phyloP scores from a whole-genome alignment of 202 grass and related monocot species.

The Sporobolus alterniflorus region DNA sequence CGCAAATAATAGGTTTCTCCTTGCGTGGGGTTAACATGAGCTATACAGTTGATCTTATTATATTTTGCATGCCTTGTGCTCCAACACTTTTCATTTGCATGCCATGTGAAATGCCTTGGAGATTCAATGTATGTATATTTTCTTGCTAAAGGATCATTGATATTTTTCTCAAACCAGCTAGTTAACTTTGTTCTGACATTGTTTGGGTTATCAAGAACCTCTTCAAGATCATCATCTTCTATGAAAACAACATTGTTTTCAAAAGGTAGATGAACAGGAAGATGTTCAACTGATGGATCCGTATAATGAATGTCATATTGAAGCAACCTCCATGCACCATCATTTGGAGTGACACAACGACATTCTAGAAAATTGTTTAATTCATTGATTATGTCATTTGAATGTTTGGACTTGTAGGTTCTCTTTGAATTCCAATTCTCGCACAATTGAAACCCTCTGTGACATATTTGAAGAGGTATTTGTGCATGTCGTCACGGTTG shows the following conservation, averaged over 20 bases:
- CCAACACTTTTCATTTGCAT: not conserved
- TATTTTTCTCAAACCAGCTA: not conserved
- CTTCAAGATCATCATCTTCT: not conserved
- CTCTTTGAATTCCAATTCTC: too few relatives aligned
- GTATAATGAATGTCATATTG: constrained; percentile 11
- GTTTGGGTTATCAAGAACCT: not conserved
- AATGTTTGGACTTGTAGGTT: too few relatives aligned
- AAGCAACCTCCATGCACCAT: not conserved
- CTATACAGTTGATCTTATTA: not conserved
- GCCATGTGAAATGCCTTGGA: not conserved
- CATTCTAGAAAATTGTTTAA: not conserved
- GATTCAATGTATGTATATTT: not conserved
- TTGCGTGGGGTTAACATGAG: not conserved
- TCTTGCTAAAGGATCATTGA: not conserved
- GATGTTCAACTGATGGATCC: not conserved
- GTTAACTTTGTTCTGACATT: not conserved
- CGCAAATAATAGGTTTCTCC: not conserved
- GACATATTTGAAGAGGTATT: too few relatives aligned
- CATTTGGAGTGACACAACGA: not conserved
- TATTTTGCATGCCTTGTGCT: not conserved
- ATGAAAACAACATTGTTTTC: not conserved
- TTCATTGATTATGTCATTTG: too few relatives aligned
- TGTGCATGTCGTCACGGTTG: too few relatives aligned
- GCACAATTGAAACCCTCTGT: not conserved
- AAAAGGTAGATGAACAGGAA: too few relatives aligned